phyloP scores from a whole-genome alignment of 208 protist species.

The Porcisia deanei region DNA sequence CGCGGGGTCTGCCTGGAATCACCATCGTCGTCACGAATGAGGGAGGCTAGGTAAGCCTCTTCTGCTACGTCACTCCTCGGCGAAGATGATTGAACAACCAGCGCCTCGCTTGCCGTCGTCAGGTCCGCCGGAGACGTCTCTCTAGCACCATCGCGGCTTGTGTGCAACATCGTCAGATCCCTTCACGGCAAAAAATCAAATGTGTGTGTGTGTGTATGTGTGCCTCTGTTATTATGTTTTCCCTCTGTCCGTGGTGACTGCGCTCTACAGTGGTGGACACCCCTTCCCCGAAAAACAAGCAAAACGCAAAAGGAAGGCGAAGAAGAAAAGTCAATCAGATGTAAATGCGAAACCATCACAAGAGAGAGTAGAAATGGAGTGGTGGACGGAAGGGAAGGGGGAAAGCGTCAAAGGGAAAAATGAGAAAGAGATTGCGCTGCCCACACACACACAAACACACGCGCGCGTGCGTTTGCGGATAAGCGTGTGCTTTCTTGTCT shows the following conservation, averaged over 20 bases:
- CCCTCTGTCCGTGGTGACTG: too few species aligned
- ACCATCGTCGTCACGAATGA: not conserved
- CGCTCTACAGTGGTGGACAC: not conserved
- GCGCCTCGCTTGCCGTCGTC: not conserved
- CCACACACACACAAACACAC: not conserved
- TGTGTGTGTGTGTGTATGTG: not conserved
- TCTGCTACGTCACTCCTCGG: not conserved
- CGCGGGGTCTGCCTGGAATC: not conserved
- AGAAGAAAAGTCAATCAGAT: not conserved
- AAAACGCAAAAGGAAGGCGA: not conserved
- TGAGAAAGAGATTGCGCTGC: not conserved
- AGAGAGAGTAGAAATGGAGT: too few species aligned
- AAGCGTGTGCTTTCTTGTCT: not conserved
- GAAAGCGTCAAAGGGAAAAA: not conserved
- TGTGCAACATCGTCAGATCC: constrained; percentile 1
- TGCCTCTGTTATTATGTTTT: too few species aligned
- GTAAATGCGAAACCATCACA: not conserved
- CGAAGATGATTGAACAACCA: not conserved
- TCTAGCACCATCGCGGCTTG: not conserved
- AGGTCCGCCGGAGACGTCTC: not conserved
- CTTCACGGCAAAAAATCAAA: not conserved
- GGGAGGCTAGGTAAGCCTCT: not conserved
- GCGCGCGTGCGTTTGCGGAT: not conserved
- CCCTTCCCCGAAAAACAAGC: not conserved
- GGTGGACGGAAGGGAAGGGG: not conserved